Evolutionary conservation across 225 moss, liverwort and hornwort genomes (phyloP).

Genomic region (Neckera pumila): DNA sequence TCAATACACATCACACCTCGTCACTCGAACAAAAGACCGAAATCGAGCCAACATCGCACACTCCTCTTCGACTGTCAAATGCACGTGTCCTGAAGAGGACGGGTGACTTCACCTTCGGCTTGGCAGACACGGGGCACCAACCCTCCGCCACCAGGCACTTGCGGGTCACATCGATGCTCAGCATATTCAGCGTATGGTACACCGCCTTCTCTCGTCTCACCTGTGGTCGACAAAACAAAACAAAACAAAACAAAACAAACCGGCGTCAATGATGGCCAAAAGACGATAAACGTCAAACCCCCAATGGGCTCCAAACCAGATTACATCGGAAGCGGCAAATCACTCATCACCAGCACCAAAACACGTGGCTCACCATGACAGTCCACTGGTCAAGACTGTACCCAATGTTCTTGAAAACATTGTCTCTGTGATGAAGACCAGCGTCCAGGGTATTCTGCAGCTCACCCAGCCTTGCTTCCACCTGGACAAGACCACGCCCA

Average conservation of each 20-base stretch:
- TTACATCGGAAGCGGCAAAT: not conserved
- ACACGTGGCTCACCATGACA: conserved; percentile 46
- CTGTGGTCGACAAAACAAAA: conserved; percentile 7
- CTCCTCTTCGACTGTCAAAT: not conserved
- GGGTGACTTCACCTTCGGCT: conserved; percentile 46
- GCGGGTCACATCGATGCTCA: conserved; percentile 95
- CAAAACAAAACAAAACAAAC: not conserved
- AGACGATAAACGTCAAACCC: not conserved
- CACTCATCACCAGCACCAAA: too few species aligned
- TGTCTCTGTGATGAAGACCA: conserved; percentile 75
- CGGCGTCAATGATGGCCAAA: not conserved
- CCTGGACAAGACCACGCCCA: conserved; percentile 24
- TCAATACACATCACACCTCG: not conserved
- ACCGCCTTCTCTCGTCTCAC: conserved; percentile 97
- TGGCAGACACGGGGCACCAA: conserved; percentile 92
- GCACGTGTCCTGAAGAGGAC: not conserved
- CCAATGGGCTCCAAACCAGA: too few species aligned
- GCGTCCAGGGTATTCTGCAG: conserved; percentile 89
- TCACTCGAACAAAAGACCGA: not conserved
- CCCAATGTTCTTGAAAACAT: conserved; percentile 76
- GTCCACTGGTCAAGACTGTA: conserved; percentile 88
- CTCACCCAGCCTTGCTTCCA: conserved; percentile 61
- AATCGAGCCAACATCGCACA: not conserved
- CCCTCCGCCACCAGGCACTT: conserved; percentile 98
- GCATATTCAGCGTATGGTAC: conserved; percentile 85